phyloP scores from a whole-genome alignment of 768 basidiomycete species.

The Lanmaoa rubissima region DNA sequence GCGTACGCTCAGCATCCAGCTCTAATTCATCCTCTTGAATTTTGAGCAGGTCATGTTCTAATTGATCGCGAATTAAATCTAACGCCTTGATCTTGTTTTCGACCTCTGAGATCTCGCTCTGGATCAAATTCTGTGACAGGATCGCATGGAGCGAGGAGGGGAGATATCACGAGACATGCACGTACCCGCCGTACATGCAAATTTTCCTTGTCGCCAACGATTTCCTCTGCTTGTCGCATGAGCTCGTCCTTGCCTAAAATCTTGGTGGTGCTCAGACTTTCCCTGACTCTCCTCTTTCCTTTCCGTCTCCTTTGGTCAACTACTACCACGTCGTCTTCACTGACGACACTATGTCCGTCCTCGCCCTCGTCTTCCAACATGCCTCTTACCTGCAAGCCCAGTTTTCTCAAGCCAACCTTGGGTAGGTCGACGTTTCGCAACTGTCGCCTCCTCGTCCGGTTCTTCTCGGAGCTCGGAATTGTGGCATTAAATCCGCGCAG shows the following conservation, averaged over 20 bases:
- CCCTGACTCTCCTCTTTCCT: constrained; percentile 50
- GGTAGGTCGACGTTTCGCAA: constrained; percentile 78
- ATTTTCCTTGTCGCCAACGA: constrained; percentile 89
- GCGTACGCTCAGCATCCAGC: constrained; percentile 91
- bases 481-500: constrained; percentile 93
- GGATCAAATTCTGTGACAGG: constrained; percentile 66
- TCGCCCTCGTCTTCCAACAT: constrained; percentile 51
- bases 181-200: constrained; percentile 79
- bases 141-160: constrained; percentile 5
- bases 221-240: constrained; percentile 79
- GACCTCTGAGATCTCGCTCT: constrained; percentile 86
- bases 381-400: constrained; percentile 78
- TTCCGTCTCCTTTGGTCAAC: constrained; percentile 39
- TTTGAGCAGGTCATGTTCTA: constrained; percentile 81
- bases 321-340: constrained; percentile 74
- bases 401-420: constrained; percentile 71
- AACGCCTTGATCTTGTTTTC: constrained; percentile 85
- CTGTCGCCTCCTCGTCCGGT: constrained; percentile 72
- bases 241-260: constrained; percentile 83
- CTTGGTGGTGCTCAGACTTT: constrained; percentile 68
- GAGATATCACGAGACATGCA: constrained; percentile 5
- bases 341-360: constrained; percentile 61
- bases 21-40: constrained; percentile 95
- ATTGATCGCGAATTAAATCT: constrained; percentile 72
- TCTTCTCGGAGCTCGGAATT: constrained; percentile 82